Conservation (phyloP, 2,329 filamentous ascomycete species). For the Fusarium hainanense region DNA sequence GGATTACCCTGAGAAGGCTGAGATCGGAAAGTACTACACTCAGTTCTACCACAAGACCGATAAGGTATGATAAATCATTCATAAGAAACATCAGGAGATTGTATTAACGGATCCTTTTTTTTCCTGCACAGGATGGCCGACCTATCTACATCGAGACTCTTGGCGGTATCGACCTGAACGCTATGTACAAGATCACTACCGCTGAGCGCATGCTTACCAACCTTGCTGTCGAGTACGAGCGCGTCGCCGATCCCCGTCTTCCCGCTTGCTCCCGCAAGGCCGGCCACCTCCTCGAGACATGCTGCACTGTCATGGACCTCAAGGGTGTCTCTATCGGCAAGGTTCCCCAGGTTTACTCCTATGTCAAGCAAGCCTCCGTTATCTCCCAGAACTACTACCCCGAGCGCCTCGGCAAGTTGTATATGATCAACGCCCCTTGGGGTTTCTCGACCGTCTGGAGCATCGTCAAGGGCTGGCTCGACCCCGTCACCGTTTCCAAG, state of each 20-base stretch:
- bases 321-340: constrained; percentile 90
- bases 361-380: constrained; percentile 84
- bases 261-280: constrained; percentile 95
- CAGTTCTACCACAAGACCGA: constrained; percentile 99
- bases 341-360: constrained; percentile 85
- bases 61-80: constrained; percentile 64
- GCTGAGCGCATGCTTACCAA: constrained; percentile 95
- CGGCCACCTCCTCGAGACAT: constrained; percentile 92
- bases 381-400: constrained; percentile 99
- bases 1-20: constrained; percentile 85
- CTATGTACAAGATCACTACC: constrained; percentile 93
- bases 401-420: constrained; percentile 93
- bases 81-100: constrained; percentile 9
- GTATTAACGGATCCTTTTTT: constrained; percentile 34
- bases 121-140: constrained; percentile 79
- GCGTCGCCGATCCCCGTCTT: constrained; percentile 89
- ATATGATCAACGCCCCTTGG: constrained; percentile 98
- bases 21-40: constrained; percentile 92
- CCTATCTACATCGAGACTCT: constrained; percentile 97
- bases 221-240: constrained; percentile 97
- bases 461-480: constrained; percentile 92
- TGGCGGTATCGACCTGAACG: constrained; percentile 88
- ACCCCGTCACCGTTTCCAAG: constrained; percentile 96
- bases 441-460: constrained; percentile 88
- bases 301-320: constrained; percentile 98